phyloP scores from a whole-genome alignment of 2,329 filamentous ascomycete genomes.

The Pestalotiopsis sp. region DNA sequence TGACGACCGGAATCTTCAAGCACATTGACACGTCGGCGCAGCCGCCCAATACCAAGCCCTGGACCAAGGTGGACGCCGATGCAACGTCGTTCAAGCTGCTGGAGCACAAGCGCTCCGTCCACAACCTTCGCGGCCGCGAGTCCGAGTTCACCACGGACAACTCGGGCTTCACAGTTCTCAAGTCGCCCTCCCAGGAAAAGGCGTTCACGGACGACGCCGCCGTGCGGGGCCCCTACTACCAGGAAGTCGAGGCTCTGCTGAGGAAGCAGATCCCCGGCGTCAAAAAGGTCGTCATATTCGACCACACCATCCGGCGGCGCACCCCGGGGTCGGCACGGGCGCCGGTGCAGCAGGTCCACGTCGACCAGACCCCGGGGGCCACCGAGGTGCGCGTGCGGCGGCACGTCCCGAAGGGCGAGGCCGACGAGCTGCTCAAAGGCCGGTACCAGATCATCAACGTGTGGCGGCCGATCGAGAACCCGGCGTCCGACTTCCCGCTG shows the following conservation, averaged over 20 bases:
- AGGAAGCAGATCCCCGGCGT: slow-evolving; percentile 53
- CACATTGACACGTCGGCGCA: slow-evolving; percentile 59
- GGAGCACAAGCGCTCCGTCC: slow-evolving; percentile 46
- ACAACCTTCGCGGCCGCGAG: slow-evolving; percentile 54
- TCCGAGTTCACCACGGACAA: slow-evolving; percentile 55
- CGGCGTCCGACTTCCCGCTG: slow-evolving; percentile 62
- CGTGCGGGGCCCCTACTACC: slow-evolving; percentile 59
- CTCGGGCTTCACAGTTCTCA: slow-evolving; percentile 57
- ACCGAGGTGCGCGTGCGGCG: slow-evolving; percentile 61
- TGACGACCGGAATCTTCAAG: slow-evolving; percentile 60
- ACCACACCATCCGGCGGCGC: slow-evolving; percentile 67
- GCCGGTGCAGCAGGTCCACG: slow-evolving; percentile 70
- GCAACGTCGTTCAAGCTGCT: slow-evolving; percentile 52
- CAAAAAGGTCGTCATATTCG: slow-evolving; percentile 67
- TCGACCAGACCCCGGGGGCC: slow-evolving; percentile 68
- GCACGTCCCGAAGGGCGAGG: slow-evolving; percentile 55
- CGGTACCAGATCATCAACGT: slow-evolving; percentile 71
- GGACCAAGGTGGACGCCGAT: slow-evolving; percentile 64
- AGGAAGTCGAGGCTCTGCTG: slow-evolving; percentile 59
- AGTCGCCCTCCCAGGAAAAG: slow-evolving; percentile 52
- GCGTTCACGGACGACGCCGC: slow-evolving; percentile 55
- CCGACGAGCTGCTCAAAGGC: slow-evolving; percentile 54
- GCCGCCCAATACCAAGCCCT: slow-evolving; percentile 49
- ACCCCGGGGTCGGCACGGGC: slow-evolving; percentile 55
- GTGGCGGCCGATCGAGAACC: slow-evolving; percentile 66